phyloP scores from a whole-genome alignment of 2,329 filamentous ascomycete species.

The Sclerotinia minor region DNA sequence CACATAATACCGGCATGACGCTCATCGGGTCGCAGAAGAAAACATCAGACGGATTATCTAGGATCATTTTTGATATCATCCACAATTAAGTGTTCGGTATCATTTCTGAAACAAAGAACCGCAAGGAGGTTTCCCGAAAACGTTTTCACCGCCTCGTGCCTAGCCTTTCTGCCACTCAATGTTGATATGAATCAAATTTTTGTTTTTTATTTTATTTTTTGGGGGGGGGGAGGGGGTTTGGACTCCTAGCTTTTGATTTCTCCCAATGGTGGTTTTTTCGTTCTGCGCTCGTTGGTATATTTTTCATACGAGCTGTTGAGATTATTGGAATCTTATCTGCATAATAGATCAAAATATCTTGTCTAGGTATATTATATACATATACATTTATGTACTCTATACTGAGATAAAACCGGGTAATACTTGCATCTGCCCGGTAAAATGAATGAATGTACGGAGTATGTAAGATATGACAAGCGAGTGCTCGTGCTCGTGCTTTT shows the following conservation, averaged over 20 bases:
- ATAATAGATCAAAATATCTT: neutral
- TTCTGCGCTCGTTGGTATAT: neutral
- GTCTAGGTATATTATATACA: neutral
- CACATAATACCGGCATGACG: neutral
- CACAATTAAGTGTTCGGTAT: neutral
- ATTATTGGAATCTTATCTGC: neutral
- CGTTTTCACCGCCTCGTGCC: conserved; percentile 1
- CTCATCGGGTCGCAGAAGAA: neutral
- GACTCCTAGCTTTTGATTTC: neutral
- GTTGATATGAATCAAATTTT: neutral
- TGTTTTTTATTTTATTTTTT: neutral
- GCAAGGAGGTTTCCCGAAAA: conserved; percentile 9
- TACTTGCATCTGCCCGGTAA: neutral
- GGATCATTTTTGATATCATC: neutral
- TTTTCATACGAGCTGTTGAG: neutral
- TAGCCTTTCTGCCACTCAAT: neutral
- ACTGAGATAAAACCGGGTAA: neutral
- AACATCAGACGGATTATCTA: neutral
- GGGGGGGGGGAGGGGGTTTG: too few species aligned
- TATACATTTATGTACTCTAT: neutral
- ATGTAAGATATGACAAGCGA: neutral
- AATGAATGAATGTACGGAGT: neutral
- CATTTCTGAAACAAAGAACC: neutral
- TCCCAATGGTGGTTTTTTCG: neutral
- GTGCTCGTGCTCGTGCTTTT: conserved; percentile 1